Base-by-base conservation (phyloP, 2,329 filamentous ascomycete genomes). In the Talaromyces rugulosus region DNA sequence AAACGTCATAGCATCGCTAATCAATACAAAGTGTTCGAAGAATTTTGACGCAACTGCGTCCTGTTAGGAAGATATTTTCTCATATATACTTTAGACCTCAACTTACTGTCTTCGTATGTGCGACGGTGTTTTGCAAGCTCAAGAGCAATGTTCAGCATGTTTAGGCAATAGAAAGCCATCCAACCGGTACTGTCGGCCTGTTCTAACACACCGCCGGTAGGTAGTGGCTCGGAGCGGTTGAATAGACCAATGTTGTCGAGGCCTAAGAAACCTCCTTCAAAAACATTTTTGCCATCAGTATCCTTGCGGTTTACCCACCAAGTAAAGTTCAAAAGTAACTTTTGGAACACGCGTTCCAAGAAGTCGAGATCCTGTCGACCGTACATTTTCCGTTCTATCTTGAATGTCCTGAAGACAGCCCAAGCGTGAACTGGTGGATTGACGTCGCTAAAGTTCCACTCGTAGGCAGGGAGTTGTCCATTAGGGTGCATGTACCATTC, bases 231-330 rank as follows among this genome's bases (percentile, higher is more conserved):
- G 0, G 94, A 98, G 53, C 94, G 90, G 77, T 98, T 98, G 85
- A 98, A 98, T 40, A 98, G 80, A 59, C 95, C 95, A 75, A 98
- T 98, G 74, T 98, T 98, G 84, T 98, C 94, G 58, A 98, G 82
- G 53, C 94, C 94, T 7, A 98, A 81, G 82, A 98, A 98, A 51
- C 94, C 94, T 67, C 94, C 95, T 73, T 98, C 95, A 68, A 98
- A 98, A 31, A 98, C 90, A 71, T 98, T 97, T 80, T 98, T 98
- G 70, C 92, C 94, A 9, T 96, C 91, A 11, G 85, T 84, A 70
- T 98, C 94, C 77, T 98, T 98, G 62, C 94, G 89, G 75, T 98
- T 98, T 23, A 97, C 94, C 94, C 94, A 98, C 95, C 95, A 98
- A 4, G 95, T 98, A 75, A 98, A 98, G 79, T 98, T 98, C 65